Base-by-base conservation (phyloP, 257 asterid species). In the Solanum chmielewskii region DNA sequence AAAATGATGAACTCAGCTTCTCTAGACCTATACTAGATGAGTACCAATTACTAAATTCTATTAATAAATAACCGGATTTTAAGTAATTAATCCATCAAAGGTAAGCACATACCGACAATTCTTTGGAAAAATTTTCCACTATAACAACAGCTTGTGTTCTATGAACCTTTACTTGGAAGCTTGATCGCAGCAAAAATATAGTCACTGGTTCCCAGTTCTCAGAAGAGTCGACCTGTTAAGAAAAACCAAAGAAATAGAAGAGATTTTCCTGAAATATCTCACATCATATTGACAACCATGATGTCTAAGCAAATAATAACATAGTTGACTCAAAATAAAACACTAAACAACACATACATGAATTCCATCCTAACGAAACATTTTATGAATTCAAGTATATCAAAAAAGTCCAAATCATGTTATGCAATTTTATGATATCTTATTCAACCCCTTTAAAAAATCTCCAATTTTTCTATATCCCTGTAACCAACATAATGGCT, bases 151-250 rank as follows among this genome's bases (percentile, higher is more conserved):
- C 97, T 90, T 94, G 96, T 31, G 92, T 92, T 80, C 90, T 92
- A 83, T 94, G 94, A 86, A 94, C 96, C 91, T 92, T 93, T 86
- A 96, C 95, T 92, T 92, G 98, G 93, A 93, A 96, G 86, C 96
- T 94, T 45, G 96, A 92, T 81, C 94, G 91, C 87, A 93, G 90
- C 91, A 97, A 88, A 88, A 88, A 82, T 66, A 97, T 76, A 69
- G 94, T 96, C 69, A 96, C 91, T 11, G 90, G 94, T 92, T 95
- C 99, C 99, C 99, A 97, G 77, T 92, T 92, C 92, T 97, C 99
- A 86, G 97, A 91, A 81, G 98, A 86, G 87, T 92, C 97, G 37
- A 94, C 88, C 98, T 96, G 97, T 89, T 87, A 81, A 86, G 87
- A 69, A 86, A 86, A 70, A 87, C 85, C 13, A 77, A 66, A 37